phyloP scores from a whole-genome alignment of 164 flowering plant species.

The Stephania japonica region DNA sequence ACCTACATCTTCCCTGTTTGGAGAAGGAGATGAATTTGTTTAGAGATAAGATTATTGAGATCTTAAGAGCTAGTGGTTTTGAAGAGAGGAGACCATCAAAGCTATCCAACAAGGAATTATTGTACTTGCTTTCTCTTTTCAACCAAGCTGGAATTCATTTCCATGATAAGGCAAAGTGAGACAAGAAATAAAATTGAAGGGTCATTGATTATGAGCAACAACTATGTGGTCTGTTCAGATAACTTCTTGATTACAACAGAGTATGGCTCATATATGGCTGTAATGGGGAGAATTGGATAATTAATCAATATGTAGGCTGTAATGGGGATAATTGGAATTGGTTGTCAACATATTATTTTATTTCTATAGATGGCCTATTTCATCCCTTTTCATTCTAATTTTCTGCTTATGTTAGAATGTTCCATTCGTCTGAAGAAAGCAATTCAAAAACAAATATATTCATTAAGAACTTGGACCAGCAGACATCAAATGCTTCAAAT shows the following conservation, averaged over 20 bases:
- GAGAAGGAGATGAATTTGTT: conserved; percentile 32
- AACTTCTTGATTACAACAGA: background rate
- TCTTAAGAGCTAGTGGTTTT: conserved; percentile 51
- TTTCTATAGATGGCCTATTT: background rate
- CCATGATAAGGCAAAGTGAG: conserved; percentile 26
- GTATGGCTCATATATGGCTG: background rate
- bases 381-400: background rate
- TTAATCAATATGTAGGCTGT: background rate
- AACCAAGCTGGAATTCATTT: conserved; percentile 67
- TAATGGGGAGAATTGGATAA: background rate
- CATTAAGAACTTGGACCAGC: too few relatives aligned
- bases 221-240: background rate
- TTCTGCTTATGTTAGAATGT: background rate
- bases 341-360: too few relatives aligned
- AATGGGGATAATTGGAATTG: too few relatives aligned
- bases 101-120: conserved; percentile 55
- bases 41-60: conserved; percentile 48
- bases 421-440: background rate
- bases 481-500: too few relatives aligned
- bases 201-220: background rate
- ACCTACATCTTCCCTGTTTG: conserved; percentile 8
- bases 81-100: conserved; percentile 80
- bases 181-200: conserved; percentile 3
- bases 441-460: too few relatives aligned
- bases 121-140: conserved; percentile 41